Conservation (phyloP, 2,329 filamentous ascomycete species). For the Proliferodiscus dingleyae region DNA sequence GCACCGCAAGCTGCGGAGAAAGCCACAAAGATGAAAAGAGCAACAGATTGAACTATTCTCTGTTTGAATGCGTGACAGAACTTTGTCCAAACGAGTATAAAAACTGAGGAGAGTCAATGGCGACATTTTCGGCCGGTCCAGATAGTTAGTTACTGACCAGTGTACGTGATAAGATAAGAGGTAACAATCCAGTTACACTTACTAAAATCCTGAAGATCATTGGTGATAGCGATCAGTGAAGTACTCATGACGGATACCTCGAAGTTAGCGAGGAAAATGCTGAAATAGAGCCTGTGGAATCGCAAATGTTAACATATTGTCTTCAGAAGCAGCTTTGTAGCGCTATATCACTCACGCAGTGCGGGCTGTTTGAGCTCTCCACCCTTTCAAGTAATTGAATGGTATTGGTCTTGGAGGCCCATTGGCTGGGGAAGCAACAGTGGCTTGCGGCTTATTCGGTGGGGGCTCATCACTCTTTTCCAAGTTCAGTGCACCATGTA, state of each 20-base stretch:
- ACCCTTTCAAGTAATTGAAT: no score
- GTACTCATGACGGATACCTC: conserved; percentile 1
- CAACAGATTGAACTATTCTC: background rate
- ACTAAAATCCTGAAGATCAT: background rate
- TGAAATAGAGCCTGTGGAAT: no score
- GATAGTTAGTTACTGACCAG: background rate
- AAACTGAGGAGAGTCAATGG: background rate
- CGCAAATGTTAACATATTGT: no score
- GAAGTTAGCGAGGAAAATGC: background rate
- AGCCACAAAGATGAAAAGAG: background rate
- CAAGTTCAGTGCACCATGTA: no score
- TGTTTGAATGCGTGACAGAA: background rate
- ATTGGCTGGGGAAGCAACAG: no score
- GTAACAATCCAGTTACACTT: background rate
- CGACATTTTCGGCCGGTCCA: background rate
- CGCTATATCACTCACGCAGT: no score
- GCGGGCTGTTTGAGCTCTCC: no score
- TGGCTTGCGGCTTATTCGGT: no score
- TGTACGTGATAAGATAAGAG: background rate
- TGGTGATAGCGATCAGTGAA: background rate
- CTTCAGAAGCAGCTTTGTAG: no score
- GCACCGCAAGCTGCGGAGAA: background rate
- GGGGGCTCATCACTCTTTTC: no score
- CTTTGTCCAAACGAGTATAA: background rate
- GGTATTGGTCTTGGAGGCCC: no score